phyloP scores from a whole-genome alignment of 768 basidiomycete genomes.

The Kwoniella dendrophila region DNA sequence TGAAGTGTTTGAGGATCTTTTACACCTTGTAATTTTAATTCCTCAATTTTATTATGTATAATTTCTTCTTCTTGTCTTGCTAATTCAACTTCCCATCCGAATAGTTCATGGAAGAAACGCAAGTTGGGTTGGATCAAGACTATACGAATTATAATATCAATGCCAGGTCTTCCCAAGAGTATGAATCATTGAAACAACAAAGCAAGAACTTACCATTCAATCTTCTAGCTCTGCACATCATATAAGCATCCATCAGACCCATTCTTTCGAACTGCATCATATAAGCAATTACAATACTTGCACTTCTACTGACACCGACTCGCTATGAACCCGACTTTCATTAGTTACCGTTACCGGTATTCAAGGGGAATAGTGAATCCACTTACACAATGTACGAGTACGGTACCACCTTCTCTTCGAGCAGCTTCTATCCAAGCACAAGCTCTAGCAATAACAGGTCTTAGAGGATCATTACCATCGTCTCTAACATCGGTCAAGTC shows the following conservation, averaged over 20 bases:
- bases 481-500: constrained; percentile 68
- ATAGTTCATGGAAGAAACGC: constrained; percentile 89
- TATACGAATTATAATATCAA: constrained; percentile 12
- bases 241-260: constrained; percentile 88
- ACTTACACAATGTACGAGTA: constrained; percentile 80
- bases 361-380: not conserved
- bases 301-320: constrained; percentile 96
- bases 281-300: constrained; percentile 94
- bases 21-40: constrained; percentile 16
- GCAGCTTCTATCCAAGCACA: constrained; percentile 94
- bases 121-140: constrained; percentile 95
- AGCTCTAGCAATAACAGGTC: constrained; percentile 82
- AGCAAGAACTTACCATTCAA: constrained; percentile 61
- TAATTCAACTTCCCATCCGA: constrained; percentile 92
- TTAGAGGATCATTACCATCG: constrained; percentile 92
- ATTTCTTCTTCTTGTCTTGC: constrained; percentile 58
- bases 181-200: not conserved
- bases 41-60: constrained; percentile 14
- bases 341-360: not conserved
- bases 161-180: not conserved
- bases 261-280: constrained; percentile 89
- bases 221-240: constrained; percentile 85
- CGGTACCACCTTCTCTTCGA: constrained; percentile 76
- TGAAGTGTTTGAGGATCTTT: constrained; percentile 19
- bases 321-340: constrained; percentile 56